Evolutionary conservation across 2,329 filamentous ascomycete species (phyloP).

Genomic region (Sporothrix luriei): DNA sequence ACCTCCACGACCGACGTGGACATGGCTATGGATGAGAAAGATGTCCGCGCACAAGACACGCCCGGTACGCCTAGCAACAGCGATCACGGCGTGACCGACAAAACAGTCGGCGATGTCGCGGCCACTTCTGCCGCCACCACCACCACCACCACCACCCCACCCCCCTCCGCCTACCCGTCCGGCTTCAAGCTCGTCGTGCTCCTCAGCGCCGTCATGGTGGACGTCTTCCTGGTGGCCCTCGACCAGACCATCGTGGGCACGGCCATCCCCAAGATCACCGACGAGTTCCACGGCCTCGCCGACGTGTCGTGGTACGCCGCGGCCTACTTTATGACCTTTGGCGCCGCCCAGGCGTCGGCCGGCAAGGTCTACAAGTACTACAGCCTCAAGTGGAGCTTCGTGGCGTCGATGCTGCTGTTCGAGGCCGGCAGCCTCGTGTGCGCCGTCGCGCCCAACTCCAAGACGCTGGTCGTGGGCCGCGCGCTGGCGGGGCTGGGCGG

Average conservation of each 20-base stretch:
- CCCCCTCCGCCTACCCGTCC: not conserved
- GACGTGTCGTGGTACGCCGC: slow-evolving; percentile 27
- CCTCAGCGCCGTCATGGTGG: not conserved
- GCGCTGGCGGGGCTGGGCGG: slow-evolving; percentile 16
- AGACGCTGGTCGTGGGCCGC: not conserved
- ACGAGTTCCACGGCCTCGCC: slow-evolving; percentile 28
- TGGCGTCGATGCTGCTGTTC: slow-evolving; percentile 8
- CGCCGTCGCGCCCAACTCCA: slow-evolving; percentile 12
- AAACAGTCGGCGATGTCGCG: not conserved
- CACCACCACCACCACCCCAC: not conserved
- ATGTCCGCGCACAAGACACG: not conserved
- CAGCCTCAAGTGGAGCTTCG: not conserved
- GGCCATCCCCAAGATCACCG: slow-evolving; percentile 27
- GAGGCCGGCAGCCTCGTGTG: slow-evolving; percentile 21
- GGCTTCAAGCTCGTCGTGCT: slow-evolving; percentile 9
- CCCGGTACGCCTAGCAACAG: not conserved
- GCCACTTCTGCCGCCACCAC: no score
- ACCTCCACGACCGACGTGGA: slow-evolving; percentile 18
- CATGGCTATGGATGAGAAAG: not conserved
- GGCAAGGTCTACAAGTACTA: slow-evolving; percentile 27
- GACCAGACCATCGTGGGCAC: slow-evolving; percentile 29
- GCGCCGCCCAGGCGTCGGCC: slow-evolving; percentile 6
- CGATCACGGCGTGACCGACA: not conserved
- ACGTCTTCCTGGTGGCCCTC: slow-evolving; percentile 2
- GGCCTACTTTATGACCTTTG: slow-evolving; percentile 27